phyloP scores from a whole-genome alignment of 768 basidiomycete species.

The Lenzites betulinus region DNA sequence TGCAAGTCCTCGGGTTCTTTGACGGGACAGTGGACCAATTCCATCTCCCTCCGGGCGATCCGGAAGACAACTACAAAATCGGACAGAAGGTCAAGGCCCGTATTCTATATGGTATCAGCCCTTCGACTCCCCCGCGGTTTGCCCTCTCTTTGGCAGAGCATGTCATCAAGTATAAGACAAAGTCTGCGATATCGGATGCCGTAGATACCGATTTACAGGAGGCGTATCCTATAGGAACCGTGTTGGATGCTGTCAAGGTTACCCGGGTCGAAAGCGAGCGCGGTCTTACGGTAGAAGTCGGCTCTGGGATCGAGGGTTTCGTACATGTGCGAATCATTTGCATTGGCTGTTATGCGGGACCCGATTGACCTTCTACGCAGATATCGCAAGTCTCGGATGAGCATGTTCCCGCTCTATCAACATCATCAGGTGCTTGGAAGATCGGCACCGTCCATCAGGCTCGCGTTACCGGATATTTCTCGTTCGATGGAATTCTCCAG shows the following conservation, averaged over 20 bases:
- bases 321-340: slow-evolving; percentile 66
- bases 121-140: slow-evolving; percentile 75
- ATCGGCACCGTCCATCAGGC: slow-evolving; percentile 77
- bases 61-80: slow-evolving; percentile 51
- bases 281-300: slow-evolving; percentile 73
- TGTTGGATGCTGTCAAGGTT: slow-evolving; percentile 74
- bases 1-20: slow-evolving; percentile 91
- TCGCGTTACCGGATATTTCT: slow-evolving; percentile 83
- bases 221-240: slow-evolving; percentile 72
- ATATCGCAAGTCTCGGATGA: slow-evolving; percentile 95
- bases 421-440: slow-evolving; percentile 77
- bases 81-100: slow-evolving; percentile 83
- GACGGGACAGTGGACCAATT: slow-evolving; percentile 85
- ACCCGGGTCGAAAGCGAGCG: slow-evolving; percentile 76
- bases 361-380: slow-evolving; percentile 40
- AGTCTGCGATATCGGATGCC: slow-evolving; percentile 28
- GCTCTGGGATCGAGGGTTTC: slow-evolving; percentile 71
- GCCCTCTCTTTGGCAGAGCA: slow-evolving; percentile 78
- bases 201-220: slow-evolving; percentile 44
- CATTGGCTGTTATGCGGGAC: too few relatives aligned
- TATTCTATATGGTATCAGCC: slow-evolving; percentile 77
- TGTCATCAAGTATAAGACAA: slow-evolving; percentile 55
- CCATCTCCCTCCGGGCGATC: slow-evolving; percentile 58
- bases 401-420: slow-evolving; percentile 76
- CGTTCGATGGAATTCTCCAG: slow-evolving; percentile 85